Percentiles rank a stretch among this genome's conserved stretches.
phyloP scores from a whole-genome alignment of 305 asterid species.

The Fraxinus albicans region DNA sequence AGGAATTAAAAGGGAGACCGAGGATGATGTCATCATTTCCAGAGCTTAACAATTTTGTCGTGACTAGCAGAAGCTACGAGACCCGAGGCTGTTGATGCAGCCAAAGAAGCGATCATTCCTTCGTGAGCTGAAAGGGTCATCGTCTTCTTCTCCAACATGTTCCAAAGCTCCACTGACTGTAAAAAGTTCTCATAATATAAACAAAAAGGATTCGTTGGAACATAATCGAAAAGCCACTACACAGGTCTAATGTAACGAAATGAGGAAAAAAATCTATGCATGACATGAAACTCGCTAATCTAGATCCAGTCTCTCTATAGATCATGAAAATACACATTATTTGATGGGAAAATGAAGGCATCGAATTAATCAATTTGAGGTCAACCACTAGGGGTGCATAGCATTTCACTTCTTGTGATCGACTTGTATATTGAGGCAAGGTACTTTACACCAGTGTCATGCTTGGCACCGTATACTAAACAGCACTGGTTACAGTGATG shows the following conservation, averaged over 20 bases:
- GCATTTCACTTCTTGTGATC: background rate
- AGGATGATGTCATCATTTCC: conserved; percentile 57
- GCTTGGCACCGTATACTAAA: background rate
- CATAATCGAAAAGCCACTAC: background rate
- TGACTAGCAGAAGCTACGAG: conserved; percentile 94
- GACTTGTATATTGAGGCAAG: background rate
- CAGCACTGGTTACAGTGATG: background rate
- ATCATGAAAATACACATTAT: background rate
- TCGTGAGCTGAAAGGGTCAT: conserved; percentile 87
- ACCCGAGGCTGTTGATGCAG: conserved; percentile 69
- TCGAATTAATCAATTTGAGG: background rate
- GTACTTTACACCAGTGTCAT: background rate
- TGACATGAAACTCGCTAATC: background rate
- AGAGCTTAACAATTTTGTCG: conserved; percentile 80
- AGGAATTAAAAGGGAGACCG: background rate
- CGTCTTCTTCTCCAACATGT: conserved; percentile 78
- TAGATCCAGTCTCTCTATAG: background rate
- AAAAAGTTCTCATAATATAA: background rate
- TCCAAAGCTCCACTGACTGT: conserved; percentile 97
- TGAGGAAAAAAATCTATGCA: background rate
- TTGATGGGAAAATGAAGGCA: background rate
- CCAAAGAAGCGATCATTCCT: conserved; percentile 74
- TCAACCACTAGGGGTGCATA: background rate
- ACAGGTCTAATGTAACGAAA: background rate
- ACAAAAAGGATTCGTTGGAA: background rate